phyloP scores from a whole-genome alignment of 495 filamentous ascomycete genomes.

The Lasiosphaeria miniovina region DNA sequence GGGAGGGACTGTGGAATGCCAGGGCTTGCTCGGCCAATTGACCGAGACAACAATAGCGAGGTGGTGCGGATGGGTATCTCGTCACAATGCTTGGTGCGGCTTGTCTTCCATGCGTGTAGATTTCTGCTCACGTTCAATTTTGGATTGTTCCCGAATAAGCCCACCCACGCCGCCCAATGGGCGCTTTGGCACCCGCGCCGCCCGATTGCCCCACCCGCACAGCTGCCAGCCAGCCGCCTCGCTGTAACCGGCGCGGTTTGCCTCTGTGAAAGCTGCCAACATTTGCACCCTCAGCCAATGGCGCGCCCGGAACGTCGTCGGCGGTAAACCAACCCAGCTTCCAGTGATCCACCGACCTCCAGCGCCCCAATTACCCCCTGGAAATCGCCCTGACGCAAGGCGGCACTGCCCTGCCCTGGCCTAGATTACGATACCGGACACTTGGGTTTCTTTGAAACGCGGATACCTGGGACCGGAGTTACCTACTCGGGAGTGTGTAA shows the following conservation, averaged over 20 bases:
- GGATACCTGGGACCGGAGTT: too few relatives aligned
- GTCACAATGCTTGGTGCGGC: constrained; percentile 5
- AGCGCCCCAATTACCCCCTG: too few relatives aligned
- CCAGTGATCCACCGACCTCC: too few relatives aligned
- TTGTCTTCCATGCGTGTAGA: constrained; percentile 23
- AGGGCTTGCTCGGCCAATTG: constrained; percentile 5
- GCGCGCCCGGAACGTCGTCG: neutral
- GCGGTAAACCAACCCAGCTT: too few relatives aligned
- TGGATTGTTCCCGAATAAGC: constrained; percentile 35
- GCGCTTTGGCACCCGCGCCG: constrained; percentile 2
- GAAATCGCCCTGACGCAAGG: too few relatives aligned
- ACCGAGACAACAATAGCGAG: constrained; percentile 4
- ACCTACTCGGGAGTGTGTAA: too few relatives aligned
- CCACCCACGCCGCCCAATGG: constrained; percentile 18
- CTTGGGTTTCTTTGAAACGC: neutral
- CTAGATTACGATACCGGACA: neutral
- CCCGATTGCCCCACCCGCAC: constrained; percentile 21
- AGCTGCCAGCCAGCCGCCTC: constrained; percentile 23
- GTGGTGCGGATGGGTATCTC: constrained; percentile 18
- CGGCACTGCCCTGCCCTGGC: neutral
- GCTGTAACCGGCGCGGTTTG: constrained; percentile 2
- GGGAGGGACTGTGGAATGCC: neutral
- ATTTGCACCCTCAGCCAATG: constrained; percentile 3
- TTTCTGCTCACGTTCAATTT: constrained; percentile 39
- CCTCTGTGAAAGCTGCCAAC: neutral